Conservation (phyloP, 1,284 basidiomycete species). For the Moesziomyces globuligerus region DNA sequence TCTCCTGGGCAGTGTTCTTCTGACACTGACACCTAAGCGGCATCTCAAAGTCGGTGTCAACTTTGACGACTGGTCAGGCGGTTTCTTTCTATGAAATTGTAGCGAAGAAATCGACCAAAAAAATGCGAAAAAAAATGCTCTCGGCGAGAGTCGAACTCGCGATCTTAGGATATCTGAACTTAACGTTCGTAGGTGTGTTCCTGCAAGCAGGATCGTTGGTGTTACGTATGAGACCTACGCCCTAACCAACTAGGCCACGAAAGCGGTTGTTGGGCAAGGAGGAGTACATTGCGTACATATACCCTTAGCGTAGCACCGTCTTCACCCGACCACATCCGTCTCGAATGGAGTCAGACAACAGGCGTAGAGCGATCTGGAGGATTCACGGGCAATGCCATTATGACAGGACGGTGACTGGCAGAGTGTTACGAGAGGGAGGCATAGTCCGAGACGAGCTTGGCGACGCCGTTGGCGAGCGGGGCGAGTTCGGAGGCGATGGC, state of each 20-base stretch:
- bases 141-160: conserved; percentile 46
- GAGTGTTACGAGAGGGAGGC: conserved; percentile 8
- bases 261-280: neutral
- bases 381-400: too few relatives aligned
- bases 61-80: too few relatives aligned
- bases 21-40: too few relatives aligned
- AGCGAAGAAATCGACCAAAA: neutral
- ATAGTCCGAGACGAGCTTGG: conserved; percentile 53
- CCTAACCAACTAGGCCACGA: conserved; percentile 51
- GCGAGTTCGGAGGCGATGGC: conserved; percentile 79
- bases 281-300: neutral
- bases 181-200: conserved; percentile 29
- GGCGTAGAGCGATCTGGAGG: too few relatives aligned
- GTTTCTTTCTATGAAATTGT: neutral
- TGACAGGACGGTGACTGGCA: neutral
- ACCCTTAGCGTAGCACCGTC: too few relatives aligned
- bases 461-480: conserved; percentile 54
- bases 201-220: conserved; percentile 36
- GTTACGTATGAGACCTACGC: conserved; percentile 43
- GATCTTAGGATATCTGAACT: conserved; percentile 40
- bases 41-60: too few relatives aligned
- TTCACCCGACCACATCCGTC: too few relatives aligned
- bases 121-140: conserved; percentile 13
- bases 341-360: too few relatives aligned
- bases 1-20: too few relatives aligned